Evolutionary conservation across 2,329 filamentous ascomycete genomes (phyloP).

Genomic region (Calcarisporium arbuscula): DNA sequence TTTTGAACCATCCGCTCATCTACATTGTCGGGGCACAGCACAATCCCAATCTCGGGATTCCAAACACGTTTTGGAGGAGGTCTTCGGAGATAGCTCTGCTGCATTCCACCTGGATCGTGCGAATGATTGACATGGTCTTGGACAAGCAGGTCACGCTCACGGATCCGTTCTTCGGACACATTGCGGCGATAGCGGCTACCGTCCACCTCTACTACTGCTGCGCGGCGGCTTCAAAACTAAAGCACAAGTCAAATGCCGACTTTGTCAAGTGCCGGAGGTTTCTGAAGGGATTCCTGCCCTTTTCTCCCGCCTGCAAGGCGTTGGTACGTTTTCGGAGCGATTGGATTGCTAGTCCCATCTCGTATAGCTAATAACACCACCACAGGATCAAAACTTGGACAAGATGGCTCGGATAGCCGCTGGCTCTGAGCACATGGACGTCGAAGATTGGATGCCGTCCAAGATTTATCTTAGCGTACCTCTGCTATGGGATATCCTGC

Average conservation of each 20-base stretch:
- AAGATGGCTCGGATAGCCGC: slow-evolving; percentile 43
- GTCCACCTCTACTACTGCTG: slow-evolving; percentile 49
- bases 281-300: slow-evolving; percentile 39
- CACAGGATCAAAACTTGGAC: slow-evolving; percentile 40
- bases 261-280: slow-evolving; percentile 45
- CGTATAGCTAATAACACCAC: slow-evolving; percentile 7
- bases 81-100: slow-evolving; percentile 45
- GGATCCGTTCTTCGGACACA: slow-evolving; percentile 46
- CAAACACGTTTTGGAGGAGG: slow-evolving; percentile 47
- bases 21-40: slow-evolving; percentile 46
- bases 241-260: slow-evolving; percentile 45
- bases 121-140: slow-evolving; percentile 47
- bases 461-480: slow-evolving; percentile 46
- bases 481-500: slow-evolving; percentile 46
- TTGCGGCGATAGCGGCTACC: slow-evolving; percentile 44
- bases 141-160: slow-evolving; percentile 42
- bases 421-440: slow-evolving; percentile 39
- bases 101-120: slow-evolving; percentile 47
- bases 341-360: neutral
- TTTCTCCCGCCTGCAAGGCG: slow-evolving; percentile 37
- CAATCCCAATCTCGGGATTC: slow-evolving; percentile 44
- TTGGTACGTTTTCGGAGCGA: slow-evolving; percentile 30
- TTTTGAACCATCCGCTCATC: slow-evolving; percentile 47
- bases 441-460: slow-evolving; percentile 46
- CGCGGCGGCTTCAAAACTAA: slow-evolving; percentile 39